These are phyloP conservation scores for Dendrothele bispora DNA, from an alignment of 768 basidiomycete species.

Conservation along the genomic window DNA sequence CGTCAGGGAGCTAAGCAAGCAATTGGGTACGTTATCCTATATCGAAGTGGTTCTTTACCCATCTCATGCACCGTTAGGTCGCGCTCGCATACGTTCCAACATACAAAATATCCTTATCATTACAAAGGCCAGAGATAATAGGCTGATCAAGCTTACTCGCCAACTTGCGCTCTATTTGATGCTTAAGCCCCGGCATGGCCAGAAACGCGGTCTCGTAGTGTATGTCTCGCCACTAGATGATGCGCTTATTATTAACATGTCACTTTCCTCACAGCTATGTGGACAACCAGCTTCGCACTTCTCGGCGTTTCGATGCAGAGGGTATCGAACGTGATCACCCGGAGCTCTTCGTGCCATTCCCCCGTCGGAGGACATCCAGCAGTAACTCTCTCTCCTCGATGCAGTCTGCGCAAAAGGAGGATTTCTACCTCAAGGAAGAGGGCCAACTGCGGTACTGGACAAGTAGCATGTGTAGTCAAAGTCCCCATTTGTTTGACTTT, in stretches of 20 bases:
- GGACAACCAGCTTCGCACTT: conserved; percentile 84
- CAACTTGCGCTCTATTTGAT: conserved; percentile 95
- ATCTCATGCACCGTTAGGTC: conserved; percentile 50
- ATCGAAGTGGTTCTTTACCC: conserved; percentile 11
- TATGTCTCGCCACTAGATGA: conserved; percentile 32
- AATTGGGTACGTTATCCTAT: conserved; percentile 67
- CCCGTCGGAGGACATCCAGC: conserved; percentile 72
- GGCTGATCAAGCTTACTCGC: conserved; percentile 91
- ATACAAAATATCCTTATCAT: conserved; percentile 94
- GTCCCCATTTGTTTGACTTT: conserved; percentile 94
- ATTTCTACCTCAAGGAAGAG: conserved; percentile 52
- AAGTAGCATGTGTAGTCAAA: conserved; percentile 88
- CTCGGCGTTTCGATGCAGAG: conserved; percentile 91
- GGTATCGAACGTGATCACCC: conserved; percentile 87
- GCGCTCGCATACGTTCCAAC: conserved; percentile 86
- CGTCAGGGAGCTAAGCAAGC: conserved; percentile 98
- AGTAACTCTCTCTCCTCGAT: conserved; percentile 59
- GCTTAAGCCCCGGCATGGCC: conserved; percentile 71
- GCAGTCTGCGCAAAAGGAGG: conserved; percentile 46
- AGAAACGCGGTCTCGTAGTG: conserved; percentile 83
- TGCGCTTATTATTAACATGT: conserved; percentile 7
- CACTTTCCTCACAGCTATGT: conserved; percentile 67
- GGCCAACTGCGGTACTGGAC: conserved; percentile 99
- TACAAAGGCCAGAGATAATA: conserved; percentile 96
- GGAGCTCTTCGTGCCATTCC: conserved; percentile 80